Base-by-base conservation (phyloP, 1,284 basidiomycete genomes). In the Trametes versicolor region DNA sequence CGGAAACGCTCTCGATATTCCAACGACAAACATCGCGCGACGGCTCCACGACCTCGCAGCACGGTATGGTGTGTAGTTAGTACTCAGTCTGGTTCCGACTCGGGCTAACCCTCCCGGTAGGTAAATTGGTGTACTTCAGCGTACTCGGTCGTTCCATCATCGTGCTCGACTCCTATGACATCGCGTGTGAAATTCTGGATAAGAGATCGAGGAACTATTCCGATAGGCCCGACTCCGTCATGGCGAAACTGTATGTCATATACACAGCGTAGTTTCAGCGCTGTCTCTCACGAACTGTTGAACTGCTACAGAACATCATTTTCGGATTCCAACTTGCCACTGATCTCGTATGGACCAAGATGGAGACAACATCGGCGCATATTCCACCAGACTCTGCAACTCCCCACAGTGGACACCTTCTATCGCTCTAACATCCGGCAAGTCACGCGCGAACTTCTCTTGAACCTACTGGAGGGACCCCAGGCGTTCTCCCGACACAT, bases 151-250 rank as follows among this genome's bases (percentile, higher is more conserved):
- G 57, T 27, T 23, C 45, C 4, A 55, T 69, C 19, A 17, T 72
- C 9, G n/a, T 70, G 25, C n/a, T 72, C 17, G 63, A 59, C 10
- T 64, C 70, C 4, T 49, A 61, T 19, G 53, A 66, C n/a, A 59
- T 29, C 2, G 69, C 70, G 13, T 32, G 53, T n/a, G 70, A 68
- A 1, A 49, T 72, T 4, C 37, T 70, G 2, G 69, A 72, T 23
- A 70, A 67, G 54, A 53, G 62, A 19, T 65, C 66, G 19, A 34
- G 47, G 17, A 68, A 61, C 49, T 67, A 68, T 36, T 68, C 68
- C 21, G 63, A 66, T 23, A 34, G 70, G 1, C 61, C 60, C 15
- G 12, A 53, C 0, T 62, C 65, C 5, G 48, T 58, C 2, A 66
- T 69, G 65, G 17, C 25, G 12, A 32, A 48, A 12, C 34, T 69